Evolutionary conservation across 2,329 filamentous ascomycete genomes (phyloP).

Genomic region (Pseudocercospora fijiensis): DNA sequence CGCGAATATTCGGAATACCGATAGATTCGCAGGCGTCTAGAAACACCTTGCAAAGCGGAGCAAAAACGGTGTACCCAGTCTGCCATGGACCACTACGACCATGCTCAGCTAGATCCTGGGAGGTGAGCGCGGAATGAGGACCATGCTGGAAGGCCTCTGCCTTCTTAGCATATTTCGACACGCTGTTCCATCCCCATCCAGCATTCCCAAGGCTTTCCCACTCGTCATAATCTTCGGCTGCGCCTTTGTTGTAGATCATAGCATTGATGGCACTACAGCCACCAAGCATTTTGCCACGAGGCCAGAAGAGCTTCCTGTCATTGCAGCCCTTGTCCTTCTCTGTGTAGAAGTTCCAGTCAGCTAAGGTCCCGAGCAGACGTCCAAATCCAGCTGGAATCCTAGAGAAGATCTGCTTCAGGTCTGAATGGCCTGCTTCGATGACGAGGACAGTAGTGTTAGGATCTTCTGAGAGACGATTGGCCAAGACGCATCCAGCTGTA

Average conservation of each 20-base stretch:
- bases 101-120: slow-evolving; percentile 17
- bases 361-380: slow-evolving; percentile 18
- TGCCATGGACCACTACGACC: slow-evolving; percentile 23
- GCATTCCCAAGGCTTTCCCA: slow-evolving; percentile 21
- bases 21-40: slow-evolving; percentile 24
- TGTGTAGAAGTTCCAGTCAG: slow-evolving; percentile 20
- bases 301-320: slow-evolving; percentile 13
- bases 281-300: slow-evolving; percentile 18
- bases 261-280: slow-evolving; percentile 22
- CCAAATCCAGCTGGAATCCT: slow-evolving; percentile 22
- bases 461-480: slow-evolving; percentile 33
- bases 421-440: slow-evolving; percentile 33
- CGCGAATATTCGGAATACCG: slow-evolving; percentile 22
- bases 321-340: slow-evolving; percentile 18
- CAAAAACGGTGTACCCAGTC: slow-evolving; percentile 19
- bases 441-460: slow-evolving; percentile 31
- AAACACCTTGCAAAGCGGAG: slow-evolving; percentile 18
- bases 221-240: slow-evolving; percentile 19
- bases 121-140: slow-evolving; percentile 2
- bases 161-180: slow-evolving; percentile 15
- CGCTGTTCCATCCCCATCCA: slow-evolving; percentile 11
- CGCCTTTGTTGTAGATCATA: slow-evolving; percentile 24
- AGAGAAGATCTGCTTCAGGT: slow-evolving; percentile 24
- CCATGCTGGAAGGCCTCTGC: slow-evolving; percentile 15
- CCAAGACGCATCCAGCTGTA: slow-evolving; percentile 35